Conservation (phyloP, 768 basidiomycete genomes). For the Pulveroboletus sp. region DNA sequence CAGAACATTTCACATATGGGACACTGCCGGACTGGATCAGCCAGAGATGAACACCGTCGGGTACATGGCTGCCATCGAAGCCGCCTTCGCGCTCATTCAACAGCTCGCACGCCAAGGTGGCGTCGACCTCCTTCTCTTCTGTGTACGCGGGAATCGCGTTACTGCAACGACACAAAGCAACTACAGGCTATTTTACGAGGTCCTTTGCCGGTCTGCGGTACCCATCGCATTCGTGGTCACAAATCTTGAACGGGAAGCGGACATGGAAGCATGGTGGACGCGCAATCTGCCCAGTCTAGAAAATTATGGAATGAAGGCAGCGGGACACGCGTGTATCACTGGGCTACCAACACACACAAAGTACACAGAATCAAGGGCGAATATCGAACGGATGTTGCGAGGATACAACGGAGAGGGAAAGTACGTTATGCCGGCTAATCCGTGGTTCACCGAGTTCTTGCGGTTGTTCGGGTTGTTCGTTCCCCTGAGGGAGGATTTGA, state of each 20-base stretch:
- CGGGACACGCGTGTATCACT: slow-evolving; percentile 32
- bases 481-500: slow-evolving; percentile 12
- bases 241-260: slow-evolving; percentile 34
- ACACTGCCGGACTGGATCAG: slow-evolving; percentile 31
- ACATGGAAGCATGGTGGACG: slow-evolving; percentile 33
- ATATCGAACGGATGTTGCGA: slow-evolving; percentile 13
- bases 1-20: slow-evolving; percentile 22
- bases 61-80: slow-evolving; percentile 26
- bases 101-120: slow-evolving; percentile 29
- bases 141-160: slow-evolving; percentile 36
- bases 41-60: slow-evolving; percentile 16
- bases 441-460: slow-evolving; percentile 23
- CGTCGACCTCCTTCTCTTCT: slow-evolving; percentile 38
- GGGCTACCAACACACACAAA: slow-evolving; percentile 15
- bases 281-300: slow-evolving; percentile 21
- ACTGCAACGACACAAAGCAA: slow-evolving; percentile 33
- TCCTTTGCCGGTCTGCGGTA: slow-evolving; percentile 33
- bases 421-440: slow-evolving; percentile 20
- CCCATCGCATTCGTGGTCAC: slow-evolving; percentile 31
- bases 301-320: slow-evolving; percentile 17
- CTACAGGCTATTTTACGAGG: slow-evolving; percentile 35
- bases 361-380: slow-evolving; percentile 17
- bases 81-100: slow-evolving; percentile 31
- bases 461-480: slow-evolving; percentile 15
- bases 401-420: slow-evolving; percentile 13